phyloP scores from a whole-genome alignment of 139 green algal genomes.

The Eudorina sp. region DNA sequence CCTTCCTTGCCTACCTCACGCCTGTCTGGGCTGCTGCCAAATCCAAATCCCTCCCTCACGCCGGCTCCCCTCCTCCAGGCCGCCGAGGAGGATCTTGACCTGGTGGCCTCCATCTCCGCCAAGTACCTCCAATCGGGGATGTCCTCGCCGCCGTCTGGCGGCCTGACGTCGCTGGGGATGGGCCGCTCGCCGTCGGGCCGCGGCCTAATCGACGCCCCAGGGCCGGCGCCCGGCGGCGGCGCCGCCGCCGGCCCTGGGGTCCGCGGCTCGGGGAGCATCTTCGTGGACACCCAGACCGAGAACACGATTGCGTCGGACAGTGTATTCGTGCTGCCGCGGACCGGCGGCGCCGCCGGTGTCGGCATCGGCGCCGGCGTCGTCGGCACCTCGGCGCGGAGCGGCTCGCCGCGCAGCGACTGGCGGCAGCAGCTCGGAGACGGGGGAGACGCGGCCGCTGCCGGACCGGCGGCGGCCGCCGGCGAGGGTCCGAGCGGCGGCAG shows the following conservation, averaged over 20 bases:
- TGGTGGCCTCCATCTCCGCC: background rate
- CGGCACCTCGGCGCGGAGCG: background rate
- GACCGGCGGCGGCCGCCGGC: background rate
- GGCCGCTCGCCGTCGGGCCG: background rate
- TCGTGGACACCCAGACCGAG: background rate
- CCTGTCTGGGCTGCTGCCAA: too few species aligned
- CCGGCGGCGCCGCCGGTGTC: background rate
- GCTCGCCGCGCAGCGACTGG: conserved; percentile 6
- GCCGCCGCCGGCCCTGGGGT: background rate
- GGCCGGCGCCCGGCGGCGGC: background rate
- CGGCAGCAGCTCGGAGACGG: background rate
- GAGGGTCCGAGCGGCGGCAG: too few species aligned
- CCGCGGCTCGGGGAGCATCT: background rate
- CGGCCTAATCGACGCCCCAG: background rate
- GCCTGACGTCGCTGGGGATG: background rate
- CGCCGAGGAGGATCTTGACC: conserved; percentile 6
- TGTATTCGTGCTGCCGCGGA: background rate
- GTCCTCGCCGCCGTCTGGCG: too few species aligned
- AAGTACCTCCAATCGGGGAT: conserved; percentile 1
- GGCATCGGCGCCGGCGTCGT: background rate
- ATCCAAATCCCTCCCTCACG: background rate
- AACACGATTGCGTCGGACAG: background rate
- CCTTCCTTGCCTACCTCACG: background rate
- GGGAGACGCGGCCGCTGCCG: too few species aligned
- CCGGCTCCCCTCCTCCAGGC: background rate